phyloP scores from a whole-genome alignment of 345 rosid genomes.

The Passiflora organensis region DNA sequence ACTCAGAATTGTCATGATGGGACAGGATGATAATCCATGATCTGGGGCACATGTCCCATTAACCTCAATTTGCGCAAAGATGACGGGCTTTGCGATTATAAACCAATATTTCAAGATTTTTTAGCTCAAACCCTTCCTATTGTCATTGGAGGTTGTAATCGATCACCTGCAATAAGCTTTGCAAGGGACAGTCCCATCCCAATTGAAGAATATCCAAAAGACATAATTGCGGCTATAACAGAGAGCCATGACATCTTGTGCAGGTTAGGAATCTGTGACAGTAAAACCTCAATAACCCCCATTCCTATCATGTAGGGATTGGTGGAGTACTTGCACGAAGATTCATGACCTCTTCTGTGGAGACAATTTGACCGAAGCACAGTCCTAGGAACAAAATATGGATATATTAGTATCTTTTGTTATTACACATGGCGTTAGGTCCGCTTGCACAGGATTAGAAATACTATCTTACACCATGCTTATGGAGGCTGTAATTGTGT shows the following conservation, averaged over 20 bases:
- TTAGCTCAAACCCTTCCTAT: no score
- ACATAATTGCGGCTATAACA: slow-evolving; percentile 10
- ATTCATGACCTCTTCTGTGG: slow-evolving; percentile 4
- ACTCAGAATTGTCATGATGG: no score
- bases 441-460: no score
- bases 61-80: no score
- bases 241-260: slow-evolving; percentile 16
- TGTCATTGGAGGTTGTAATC: neutral
- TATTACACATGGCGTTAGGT: no score
- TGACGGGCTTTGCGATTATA: no score
- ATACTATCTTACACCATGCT: slow-evolving; percentile 10
- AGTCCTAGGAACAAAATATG: slow-evolving; percentile 1
- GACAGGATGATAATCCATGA: no score
- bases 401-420: no score
- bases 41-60: no score
- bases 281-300: slow-evolving; percentile 5
- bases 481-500: slow-evolving; percentile 5
- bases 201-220: slow-evolving; percentile 11
- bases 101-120: no score
- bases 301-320: slow-evolving; percentile 6
- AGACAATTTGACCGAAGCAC: slow-evolving; percentile 3
- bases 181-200: slow-evolving; percentile 13
- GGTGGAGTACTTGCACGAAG: slow-evolving; percentile 2
- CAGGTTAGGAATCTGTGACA: slow-evolving; percentile 15
- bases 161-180: slow-evolving; percentile 9